Base-by-base conservation (phyloP, 2,329 filamentous ascomycete genomes). In the Fusarium sp. region DNA sequence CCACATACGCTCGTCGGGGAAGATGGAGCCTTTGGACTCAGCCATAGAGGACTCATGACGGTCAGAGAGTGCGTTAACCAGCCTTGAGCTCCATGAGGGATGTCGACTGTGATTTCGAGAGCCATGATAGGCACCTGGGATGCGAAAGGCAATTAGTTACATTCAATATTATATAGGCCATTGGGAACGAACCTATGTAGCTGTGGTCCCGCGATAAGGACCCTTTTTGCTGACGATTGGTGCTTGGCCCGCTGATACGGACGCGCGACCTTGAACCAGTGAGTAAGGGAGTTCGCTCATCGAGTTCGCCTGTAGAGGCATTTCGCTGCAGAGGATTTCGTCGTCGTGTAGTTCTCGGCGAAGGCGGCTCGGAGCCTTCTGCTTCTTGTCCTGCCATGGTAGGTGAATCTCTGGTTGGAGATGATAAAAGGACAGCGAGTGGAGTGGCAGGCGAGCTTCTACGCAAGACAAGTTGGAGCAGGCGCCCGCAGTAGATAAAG, bases 1-100 rank as follows among this genome's bases (percentile, higher is more conserved):
- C 96, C 96, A 98, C 11, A 96, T 91, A 62, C 96, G 90, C 71
- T 98, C 94, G 75, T 97, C 92, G 49, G 90, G 83, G 71, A 88
- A 90, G 11, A 91, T 80, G 6, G 88, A 90, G 33, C 84, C 81
- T 73, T 90, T 91, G 47, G 89, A 90, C 65, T 91, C 88, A 63
- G 84, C 78, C 79, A 90, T 81, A 63, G 48, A 51, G 11, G 84
- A 85, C 29, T 86, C 83, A 72, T 84, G 86, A 66, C 84, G 82
- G 72, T 85, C 89, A 58, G 80, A 82, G 57, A 92, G 81, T 52
- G 87, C 90, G 61, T 85, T 86, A 60, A 87, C 86, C 23, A 92
- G 81, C 18, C 91, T 86, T 39, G 85, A 81, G 18, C 87, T 81
- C 83, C 84, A 88, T 17, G 88, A 90, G 21, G 82, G 83, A 41